phyloP scores from a whole-genome alignment of 352 stramenopile genomes.

The Globisporangium cystogenes region DNA sequence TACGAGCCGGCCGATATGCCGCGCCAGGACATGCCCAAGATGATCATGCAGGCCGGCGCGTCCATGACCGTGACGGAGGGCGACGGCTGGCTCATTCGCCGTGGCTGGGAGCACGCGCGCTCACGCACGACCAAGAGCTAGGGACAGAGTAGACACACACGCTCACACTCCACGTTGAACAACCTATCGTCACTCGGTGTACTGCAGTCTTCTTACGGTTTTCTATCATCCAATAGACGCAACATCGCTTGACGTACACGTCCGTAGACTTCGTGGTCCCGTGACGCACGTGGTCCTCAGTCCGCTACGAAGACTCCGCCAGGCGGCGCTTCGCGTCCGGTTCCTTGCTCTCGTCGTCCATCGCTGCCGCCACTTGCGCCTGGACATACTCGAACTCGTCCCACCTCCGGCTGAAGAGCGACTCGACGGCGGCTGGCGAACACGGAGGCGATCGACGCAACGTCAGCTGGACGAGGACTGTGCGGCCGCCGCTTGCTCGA shows the following conservation, averaged over 20 bases:
- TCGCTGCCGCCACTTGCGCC: neutral
- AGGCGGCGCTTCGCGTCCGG: neutral
- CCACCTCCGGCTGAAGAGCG: neutral
- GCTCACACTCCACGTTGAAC: no score
- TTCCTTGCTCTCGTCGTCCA: neutral
- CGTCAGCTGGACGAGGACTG: no score
- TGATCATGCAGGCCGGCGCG: slow-evolving; percentile 20
- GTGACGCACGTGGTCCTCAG: no score
- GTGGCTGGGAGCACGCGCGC: slow-evolving; percentile 16
- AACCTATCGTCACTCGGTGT: no score
- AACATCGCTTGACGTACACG: no score
- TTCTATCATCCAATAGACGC: no score
- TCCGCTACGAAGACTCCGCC: slow-evolving; percentile 1
- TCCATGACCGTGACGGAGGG: slow-evolving; percentile 16
- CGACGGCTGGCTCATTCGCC: slow-evolving; percentile 17
- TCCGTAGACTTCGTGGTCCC: no score
- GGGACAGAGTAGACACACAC: no score
- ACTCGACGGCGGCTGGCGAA: neutral
- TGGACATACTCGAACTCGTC: neutral
- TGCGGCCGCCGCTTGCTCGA: neutral
- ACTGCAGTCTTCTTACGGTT: no score
- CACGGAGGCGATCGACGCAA: no score
- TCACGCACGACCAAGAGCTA: slow-evolving; percentile 12
- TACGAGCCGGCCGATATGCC: slow-evolving; percentile 7
- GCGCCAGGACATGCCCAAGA: slow-evolving; percentile 12